Base-by-base conservation (phyloP, 768 basidiomycete species). In the Daedaleopsis nitida region DNA sequence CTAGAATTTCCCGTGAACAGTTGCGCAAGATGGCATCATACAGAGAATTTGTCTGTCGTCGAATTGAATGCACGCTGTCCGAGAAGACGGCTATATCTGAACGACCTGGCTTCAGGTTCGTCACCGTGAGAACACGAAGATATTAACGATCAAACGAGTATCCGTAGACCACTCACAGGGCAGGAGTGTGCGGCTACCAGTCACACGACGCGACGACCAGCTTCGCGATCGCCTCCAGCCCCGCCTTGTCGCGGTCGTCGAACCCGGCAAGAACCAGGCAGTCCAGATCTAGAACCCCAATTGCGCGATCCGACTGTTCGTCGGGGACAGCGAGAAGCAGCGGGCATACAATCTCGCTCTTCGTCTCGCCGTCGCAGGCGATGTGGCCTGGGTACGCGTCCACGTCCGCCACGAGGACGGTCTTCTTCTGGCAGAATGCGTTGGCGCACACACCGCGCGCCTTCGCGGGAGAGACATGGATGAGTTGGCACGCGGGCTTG, bases 291-390 rank as follows among this genome's bases (percentile, higher is more conserved):
- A 97, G 75, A 13, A 86, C 81, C 21, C 83, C 81, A 8, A 83
- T 51, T 3, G 62, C 64, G 27, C 60, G 43, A 39, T 56, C 50
- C 42, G 39, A 37, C 24, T 58, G 66, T 37, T 69, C 58, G 13
- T 57, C 57, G 34, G 57, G 51, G 17, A 58, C 47, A 38, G 55
- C 55, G 16, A 69, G 42, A n/a, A 69, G 60, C 13, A 98, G 78
- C 8, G 96, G 96, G 52, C 90, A 77, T 23, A 97, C 95, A 52
- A 98, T 86, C 73, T 98, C 96, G 67, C 91, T 92, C 69, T 88
- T 88, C 2, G 96, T 96, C 55, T 88, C 86, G 21, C 87, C 91
- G 66, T 98, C 95, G 69, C 96, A 98, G 2, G 94, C 92, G 63
- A 97, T 96, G 71, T 98, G 96, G 0, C 96, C 94, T 1, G 92